A percentile compares a stretch with the other conserved stretches of the same genome.
phyloP scores from a whole-genome alignment of 768 basidiomycete genomes.

The Panaeolus cyanescens region DNA sequence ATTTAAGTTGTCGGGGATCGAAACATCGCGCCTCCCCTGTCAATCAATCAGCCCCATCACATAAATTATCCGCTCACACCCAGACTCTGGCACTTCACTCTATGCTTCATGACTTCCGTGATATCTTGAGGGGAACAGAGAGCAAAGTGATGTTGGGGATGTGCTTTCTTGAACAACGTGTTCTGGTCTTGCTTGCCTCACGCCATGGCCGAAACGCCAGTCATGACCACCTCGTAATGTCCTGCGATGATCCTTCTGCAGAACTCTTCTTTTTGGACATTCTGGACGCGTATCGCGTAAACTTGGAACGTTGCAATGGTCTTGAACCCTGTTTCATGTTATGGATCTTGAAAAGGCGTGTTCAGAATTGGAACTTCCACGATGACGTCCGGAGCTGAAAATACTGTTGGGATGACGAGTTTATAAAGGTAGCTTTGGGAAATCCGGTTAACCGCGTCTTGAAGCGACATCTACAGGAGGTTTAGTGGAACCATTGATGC shows the following conservation, averaged over 20 bases:
- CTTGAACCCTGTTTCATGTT: conserved; percentile 1
- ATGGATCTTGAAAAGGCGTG: neutral
- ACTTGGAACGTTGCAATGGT: neutral
- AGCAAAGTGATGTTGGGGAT: neutral
- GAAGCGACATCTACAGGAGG: neutral
- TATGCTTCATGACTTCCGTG: neutral
- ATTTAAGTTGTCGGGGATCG: conserved; percentile 1
- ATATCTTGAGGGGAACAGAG: neutral
- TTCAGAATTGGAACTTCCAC: neutral
- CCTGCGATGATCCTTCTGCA: neutral
- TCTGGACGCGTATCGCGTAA: conserved; percentile 3
- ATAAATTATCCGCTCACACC: neutral
- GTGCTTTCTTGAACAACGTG: neutral
- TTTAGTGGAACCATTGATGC: neutral
- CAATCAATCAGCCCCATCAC: neutral
- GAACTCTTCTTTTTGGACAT: neutral
- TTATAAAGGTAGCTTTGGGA: neutral
- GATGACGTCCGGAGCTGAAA: neutral
- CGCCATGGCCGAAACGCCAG: neutral
- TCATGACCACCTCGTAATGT: neutral
- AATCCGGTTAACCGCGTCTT: neutral
- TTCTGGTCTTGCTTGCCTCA: neutral
- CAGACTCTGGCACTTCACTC: neutral
- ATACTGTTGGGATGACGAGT: neutral
- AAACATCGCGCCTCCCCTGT: conserved; percentile 3